phyloP scores from a whole-genome alignment of 345 rosid genomes.

The Bruguiera sexangula region DNA sequence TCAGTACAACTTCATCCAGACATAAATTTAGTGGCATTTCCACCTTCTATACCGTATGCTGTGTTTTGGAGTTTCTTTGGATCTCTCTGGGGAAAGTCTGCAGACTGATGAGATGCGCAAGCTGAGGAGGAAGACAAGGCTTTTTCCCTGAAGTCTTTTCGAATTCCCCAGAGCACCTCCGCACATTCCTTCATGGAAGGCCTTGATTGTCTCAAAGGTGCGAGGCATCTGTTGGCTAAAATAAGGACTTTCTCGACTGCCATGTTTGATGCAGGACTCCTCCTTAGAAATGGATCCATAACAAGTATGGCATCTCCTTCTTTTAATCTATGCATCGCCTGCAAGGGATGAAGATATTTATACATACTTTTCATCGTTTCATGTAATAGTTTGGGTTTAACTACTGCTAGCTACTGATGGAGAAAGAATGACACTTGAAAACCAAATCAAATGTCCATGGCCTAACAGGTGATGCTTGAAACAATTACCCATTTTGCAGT shows the following conservation, averaged over 20 bases:
- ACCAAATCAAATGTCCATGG: neutral
- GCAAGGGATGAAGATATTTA: conserved; percentile 15
- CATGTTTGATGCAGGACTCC: conserved; percentile 58
- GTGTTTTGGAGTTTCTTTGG: conserved; percentile 27
- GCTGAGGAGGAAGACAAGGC: conserved; percentile 28
- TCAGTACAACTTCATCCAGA: conserved; percentile 36
- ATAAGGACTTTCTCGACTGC: conserved; percentile 56
- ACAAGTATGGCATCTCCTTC: conserved; percentile 55
- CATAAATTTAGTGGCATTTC: conserved; percentile 33
- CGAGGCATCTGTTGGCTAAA: conserved; percentile 66
- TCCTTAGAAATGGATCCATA: conserved; percentile 69
- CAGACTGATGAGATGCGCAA: conserved; percentile 44
- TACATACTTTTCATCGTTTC: neutral
- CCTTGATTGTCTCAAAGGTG: conserved; percentile 49
- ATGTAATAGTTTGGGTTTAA: neutral
- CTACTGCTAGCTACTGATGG: neutral
- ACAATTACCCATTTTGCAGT: conserved; percentile 67
- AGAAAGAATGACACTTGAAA: neutral
- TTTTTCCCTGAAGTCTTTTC: conserved; percentile 55
- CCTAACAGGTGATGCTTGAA: neutral
- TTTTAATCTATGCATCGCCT: conserved; percentile 72
- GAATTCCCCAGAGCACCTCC: conserved; percentile 66
- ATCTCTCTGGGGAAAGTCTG: conserved; percentile 37
- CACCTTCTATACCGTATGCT: conserved; percentile 45
- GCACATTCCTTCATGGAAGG: conserved; percentile 75